phyloP scores from a whole-genome alignment of 2,329 filamentous ascomycete genomes.

The Clathrospora elynae region DNA sequence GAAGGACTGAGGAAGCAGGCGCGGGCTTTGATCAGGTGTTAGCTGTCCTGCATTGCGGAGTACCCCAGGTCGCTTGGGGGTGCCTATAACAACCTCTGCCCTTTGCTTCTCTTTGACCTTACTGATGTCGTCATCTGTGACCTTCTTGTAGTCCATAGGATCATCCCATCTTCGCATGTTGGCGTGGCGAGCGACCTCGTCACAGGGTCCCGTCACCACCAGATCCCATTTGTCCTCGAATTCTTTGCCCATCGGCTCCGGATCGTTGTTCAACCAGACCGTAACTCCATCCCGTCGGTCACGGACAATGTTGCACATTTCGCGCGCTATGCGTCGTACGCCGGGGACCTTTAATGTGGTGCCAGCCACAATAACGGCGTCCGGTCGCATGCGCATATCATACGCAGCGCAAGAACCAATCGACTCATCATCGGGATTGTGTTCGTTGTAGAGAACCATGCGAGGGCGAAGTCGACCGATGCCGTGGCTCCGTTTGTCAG shows the following conservation, averaged over 20 bases:
- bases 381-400: slow-evolving; percentile 82
- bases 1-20: slow-evolving; percentile 31
- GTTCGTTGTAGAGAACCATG: slow-evolving; percentile 97
- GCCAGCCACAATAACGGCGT: slow-evolving; percentile 91
- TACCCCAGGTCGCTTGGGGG: slow-evolving; percentile 38
- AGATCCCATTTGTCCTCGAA: slow-evolving; percentile 94
- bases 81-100: slow-evolving; percentile 41
- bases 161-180: slow-evolving; percentile 66
- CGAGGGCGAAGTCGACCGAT: slow-evolving; percentile 87
- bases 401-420: slow-evolving; percentile 89
- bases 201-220: slow-evolving; percentile 83
- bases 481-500: slow-evolving; percentile 89
- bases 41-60: slow-evolving; percentile 41
- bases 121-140: slow-evolving; percentile 43
- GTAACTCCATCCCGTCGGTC: slow-evolving; percentile 82
- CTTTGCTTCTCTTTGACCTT: slow-evolving; percentile 40
- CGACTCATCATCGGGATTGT: slow-evolving; percentile 93
- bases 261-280: slow-evolving; percentile 92
- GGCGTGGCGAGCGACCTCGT: slow-evolving; percentile 79
- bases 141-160: slow-evolving; percentile 39
- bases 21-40: slow-evolving; percentile 46
- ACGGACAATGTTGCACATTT: slow-evolving; percentile 87
- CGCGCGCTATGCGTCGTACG: slow-evolving; percentile 84
- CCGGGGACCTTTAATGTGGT: slow-evolving; percentile 96
- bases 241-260: slow-evolving; percentile 79